Conservation (phyloP, 768 basidiomycete genomes). For the Phanerochaete sordida region DNA sequence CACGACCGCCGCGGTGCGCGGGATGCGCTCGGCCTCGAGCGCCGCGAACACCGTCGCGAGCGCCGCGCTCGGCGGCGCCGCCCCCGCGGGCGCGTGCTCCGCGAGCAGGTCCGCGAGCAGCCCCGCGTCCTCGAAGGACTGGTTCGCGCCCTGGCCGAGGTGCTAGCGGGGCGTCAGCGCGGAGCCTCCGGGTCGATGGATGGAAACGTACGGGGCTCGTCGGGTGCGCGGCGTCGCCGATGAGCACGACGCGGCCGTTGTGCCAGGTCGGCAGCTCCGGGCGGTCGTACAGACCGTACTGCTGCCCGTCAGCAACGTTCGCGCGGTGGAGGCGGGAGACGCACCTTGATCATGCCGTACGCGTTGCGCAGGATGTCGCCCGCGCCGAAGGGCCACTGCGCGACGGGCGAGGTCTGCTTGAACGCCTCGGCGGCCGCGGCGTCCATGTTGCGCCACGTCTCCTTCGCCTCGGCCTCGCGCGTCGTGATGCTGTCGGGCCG, state of each 20-base stretch:
- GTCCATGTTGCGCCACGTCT: slow-evolving; percentile 38
- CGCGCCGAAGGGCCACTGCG: slow-evolving; percentile 23
- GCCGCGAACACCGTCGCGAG: slow-evolving; percentile 30
- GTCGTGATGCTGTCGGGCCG: slow-evolving; percentile 27
- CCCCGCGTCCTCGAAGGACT: slow-evolving; percentile 40
- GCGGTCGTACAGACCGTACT: slow-evolving; percentile 45
- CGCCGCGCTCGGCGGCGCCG: slow-evolving; percentile 22
- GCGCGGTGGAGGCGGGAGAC: neutral
- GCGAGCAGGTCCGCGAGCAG: slow-evolving; percentile 31
- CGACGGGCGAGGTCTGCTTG: slow-evolving; percentile 19
- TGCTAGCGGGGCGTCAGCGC: slow-evolving; percentile 28
- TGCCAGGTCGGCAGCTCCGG: slow-evolving; percentile 39
- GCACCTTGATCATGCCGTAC: slow-evolving; percentile 28
- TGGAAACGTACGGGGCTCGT: slow-evolving; percentile 35
- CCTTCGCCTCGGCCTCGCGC: slow-evolving; percentile 35
- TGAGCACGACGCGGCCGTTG: slow-evolving; percentile 36
- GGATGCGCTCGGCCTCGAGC: slow-evolving; percentile 33
- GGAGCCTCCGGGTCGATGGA: neutral
- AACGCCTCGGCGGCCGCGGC: slow-evolving; percentile 1
- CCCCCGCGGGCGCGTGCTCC: slow-evolving; percentile 26
- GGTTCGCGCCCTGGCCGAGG: slow-evolving; percentile 45
- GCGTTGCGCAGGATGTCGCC: slow-evolving; percentile 24
- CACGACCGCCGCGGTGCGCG: slow-evolving; percentile 33
- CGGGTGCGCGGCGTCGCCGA: slow-evolving; percentile 45
- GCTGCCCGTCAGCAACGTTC: neutral